Percentiles rank a stretch among this genome's conserved stretches.
Evolutionary conservation across 768 basidiomycete species (phyloP).

Genomic region (Suillus subalutaceus): DNA sequence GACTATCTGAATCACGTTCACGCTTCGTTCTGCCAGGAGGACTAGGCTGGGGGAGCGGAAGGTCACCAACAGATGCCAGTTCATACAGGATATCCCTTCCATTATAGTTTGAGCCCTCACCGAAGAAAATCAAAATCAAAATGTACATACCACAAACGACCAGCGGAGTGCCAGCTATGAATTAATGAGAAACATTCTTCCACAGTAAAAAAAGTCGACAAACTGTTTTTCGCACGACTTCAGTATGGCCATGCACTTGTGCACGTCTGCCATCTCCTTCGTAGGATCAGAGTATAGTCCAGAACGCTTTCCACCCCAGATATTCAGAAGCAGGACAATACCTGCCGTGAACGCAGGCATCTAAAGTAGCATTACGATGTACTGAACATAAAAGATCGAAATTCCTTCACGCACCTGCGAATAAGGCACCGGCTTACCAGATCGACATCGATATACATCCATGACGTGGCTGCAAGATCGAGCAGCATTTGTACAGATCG

Average conservation of each 20-base stretch:
- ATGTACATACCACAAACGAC: slow-evolving; percentile 48
- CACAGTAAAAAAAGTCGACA: slow-evolving; percentile 13
- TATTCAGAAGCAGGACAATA: slow-evolving; percentile 55
- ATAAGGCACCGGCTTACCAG: slow-evolving; percentile 25
- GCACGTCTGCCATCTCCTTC: slow-evolving; percentile 53
- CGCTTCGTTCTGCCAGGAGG: slow-evolving; percentile 60
- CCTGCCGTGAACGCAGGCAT: slow-evolving; percentile 49
- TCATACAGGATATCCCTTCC: slow-evolving; percentile 74
- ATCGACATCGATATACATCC: slow-evolving; percentile 53
- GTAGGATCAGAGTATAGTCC: slow-evolving; percentile 43
- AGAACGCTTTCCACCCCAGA: slow-evolving; percentile 54
- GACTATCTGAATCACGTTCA: slow-evolving; percentile 60
- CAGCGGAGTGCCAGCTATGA: slow-evolving; percentile 49
- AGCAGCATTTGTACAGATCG: slow-evolving; percentile 87
- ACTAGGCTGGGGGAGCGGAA: slow-evolving; percentile 63
- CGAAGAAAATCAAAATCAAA: background rate
- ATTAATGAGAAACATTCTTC: slow-evolving; percentile 1
- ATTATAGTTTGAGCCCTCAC: background rate
- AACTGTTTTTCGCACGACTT: slow-evolving; percentile 39
- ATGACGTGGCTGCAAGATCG: slow-evolving; percentile 73
- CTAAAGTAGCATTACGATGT: slow-evolving; percentile 20
- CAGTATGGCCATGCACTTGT: slow-evolving; percentile 49
- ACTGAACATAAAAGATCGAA: background rate
- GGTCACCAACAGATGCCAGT: slow-evolving; percentile 69
- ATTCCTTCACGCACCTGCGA: slow-evolving; percentile 30